Percentiles rank a stretch among this genome's conserved stretches.
phyloP scores from a whole-genome alignment of 768 basidiomycete genomes.

The Lactarius pseudohatsudake region DNA sequence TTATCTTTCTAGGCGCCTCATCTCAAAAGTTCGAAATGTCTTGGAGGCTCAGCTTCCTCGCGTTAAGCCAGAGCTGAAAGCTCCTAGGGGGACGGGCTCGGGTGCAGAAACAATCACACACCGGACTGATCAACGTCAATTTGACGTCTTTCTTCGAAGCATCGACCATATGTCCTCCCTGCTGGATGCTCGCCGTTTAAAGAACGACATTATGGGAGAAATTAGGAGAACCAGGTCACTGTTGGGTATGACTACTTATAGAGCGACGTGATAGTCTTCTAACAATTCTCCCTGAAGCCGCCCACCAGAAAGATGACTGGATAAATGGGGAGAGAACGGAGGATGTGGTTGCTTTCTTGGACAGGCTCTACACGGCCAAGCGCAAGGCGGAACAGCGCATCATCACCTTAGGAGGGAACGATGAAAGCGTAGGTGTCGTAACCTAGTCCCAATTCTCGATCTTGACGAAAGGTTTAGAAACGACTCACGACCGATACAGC shows the following conservation, averaged over 20 bases:
- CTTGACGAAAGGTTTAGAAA: conserved; percentile 35
- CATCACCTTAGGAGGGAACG: conserved; percentile 68
- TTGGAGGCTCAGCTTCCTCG: conserved; percentile 76
- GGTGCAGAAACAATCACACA: conserved; percentile 76
- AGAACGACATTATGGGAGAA: conserved; percentile 92
- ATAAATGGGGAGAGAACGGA: conserved; percentile 85
- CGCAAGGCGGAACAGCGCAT: conserved; percentile 86
- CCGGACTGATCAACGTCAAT: conserved; percentile 76
- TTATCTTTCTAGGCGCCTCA: conserved; percentile 58
- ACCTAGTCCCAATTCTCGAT: background rate
- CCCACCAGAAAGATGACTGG: conserved; percentile 86
- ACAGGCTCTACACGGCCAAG: conserved; percentile 87
- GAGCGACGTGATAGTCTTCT: background rate
- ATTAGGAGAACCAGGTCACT: conserved; percentile 75
- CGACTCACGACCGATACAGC: conserved; percentile 40
- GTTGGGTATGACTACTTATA: conserved; percentile 50
- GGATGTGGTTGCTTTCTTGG: conserved; percentile 82
- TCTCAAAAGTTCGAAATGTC: conserved; percentile 83
- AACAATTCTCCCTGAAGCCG: conserved; percentile 45
- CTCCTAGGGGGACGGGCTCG: conserved; percentile 37
- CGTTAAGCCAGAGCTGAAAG: conserved; percentile 44
- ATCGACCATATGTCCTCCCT: conserved; percentile 80
- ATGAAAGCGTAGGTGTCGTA: conserved; percentile 52
- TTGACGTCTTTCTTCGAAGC: conserved; percentile 87
- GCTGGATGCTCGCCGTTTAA: conserved; percentile 83